These are phyloP conservation scores for Trametes sanguinea DNA, from an alignment of 768 basidiomycete species.

Conservation along the genomic window DNA sequence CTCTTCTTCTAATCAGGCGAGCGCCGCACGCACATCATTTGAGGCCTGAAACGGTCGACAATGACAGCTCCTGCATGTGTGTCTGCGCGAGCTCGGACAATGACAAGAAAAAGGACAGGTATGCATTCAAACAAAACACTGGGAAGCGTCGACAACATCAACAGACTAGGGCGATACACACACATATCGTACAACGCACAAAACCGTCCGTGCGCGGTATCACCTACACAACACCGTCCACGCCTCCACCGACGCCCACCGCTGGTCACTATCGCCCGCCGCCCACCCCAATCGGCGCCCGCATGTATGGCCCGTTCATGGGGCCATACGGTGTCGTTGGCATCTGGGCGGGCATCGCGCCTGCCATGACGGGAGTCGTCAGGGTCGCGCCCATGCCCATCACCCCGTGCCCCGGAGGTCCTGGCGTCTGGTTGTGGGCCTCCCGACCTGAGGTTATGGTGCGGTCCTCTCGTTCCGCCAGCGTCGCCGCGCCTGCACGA, in stretches of 20 bases:
- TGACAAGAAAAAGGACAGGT: not conserved
- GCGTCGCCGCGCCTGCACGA: constrained; percentile 62
- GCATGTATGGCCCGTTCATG: constrained; percentile 67
- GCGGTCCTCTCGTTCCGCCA: constrained; percentile 79
- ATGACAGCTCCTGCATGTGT: no score
- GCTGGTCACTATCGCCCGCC: constrained; percentile 28
- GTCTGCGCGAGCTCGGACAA: no score
- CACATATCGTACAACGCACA: constrained; percentile 16
- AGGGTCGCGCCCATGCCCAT: constrained; percentile 51
- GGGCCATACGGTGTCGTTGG: constrained; percentile 54
- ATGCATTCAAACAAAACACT: constrained; percentile 10
- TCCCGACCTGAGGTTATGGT: constrained; percentile 46
- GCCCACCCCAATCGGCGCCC: constrained; percentile 49
- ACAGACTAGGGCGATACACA: constrained; percentile 19
- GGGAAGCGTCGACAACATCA: constrained; percentile 2
- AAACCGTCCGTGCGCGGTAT: constrained; percentile 19
- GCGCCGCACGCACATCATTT: no score
- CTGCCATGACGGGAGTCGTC: constrained; percentile 43
- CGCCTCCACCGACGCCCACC: not conserved
- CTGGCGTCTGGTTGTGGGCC: constrained; percentile 60
- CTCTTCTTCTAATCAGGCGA: no score
- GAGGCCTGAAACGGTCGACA: no score
- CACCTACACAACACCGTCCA: constrained; percentile 9
- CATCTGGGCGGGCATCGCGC: constrained; percentile 25
- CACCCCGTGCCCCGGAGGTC: constrained; percentile 44